Evolutionary conservation across 2,329 filamentous ascomycete species (phyloP).

Genomic region (Verticillium nubilum): DNA sequence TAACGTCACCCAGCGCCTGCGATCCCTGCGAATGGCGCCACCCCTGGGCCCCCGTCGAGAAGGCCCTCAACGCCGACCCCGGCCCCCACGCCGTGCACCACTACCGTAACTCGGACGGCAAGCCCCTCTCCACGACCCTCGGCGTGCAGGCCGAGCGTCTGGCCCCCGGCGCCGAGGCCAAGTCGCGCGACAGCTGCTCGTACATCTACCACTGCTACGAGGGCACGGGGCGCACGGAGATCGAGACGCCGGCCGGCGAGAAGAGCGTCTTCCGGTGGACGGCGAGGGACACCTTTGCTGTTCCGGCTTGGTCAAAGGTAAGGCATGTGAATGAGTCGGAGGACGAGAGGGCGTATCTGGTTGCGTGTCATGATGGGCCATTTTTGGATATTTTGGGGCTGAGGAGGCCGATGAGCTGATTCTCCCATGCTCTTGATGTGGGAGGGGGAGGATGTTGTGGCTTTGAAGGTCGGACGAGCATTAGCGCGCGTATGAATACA

Average conservation of each 20-base stretch:
- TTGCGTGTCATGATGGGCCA: slow-evolving; percentile 27
- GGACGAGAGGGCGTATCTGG: slow-evolving; percentile 22
- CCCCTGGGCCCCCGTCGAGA: slow-evolving; percentile 37
- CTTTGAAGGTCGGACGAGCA: neutral
- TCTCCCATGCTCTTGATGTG: neutral
- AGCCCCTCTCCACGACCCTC: slow-evolving; percentile 35
- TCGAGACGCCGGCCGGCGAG: slow-evolving; percentile 25
- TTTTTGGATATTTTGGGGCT: slow-evolving; percentile 24
- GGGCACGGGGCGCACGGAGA: slow-evolving; percentile 35
- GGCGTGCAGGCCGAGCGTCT: slow-evolving; percentile 44
- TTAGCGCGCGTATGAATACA: neutral
- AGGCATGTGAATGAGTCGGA: slow-evolving; percentile 33
- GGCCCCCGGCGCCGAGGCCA: slow-evolving; percentile 24
- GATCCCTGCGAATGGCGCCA: slow-evolving; percentile 34
- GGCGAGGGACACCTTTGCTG: slow-evolving; percentile 44
- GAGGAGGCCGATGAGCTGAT: slow-evolving; percentile 5
- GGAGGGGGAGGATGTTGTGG: neutral
- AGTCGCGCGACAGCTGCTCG: slow-evolving; percentile 40
- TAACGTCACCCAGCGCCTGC: slow-evolving; percentile 15
- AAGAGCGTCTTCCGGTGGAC: slow-evolving; percentile 35
- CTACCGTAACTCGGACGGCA: slow-evolving; percentile 25
- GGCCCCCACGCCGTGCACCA: slow-evolving; percentile 26
- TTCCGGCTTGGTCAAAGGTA: slow-evolving; percentile 46
- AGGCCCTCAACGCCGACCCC: slow-evolving; percentile 24
- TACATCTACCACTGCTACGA: slow-evolving; percentile 47